Percentiles rank a stretch among this genome's conserved stretches.
Evolutionary conservation across 2,329 filamentous ascomycete species (phyloP).

Genomic region (Aspergillus pseudoterreus): DNA sequence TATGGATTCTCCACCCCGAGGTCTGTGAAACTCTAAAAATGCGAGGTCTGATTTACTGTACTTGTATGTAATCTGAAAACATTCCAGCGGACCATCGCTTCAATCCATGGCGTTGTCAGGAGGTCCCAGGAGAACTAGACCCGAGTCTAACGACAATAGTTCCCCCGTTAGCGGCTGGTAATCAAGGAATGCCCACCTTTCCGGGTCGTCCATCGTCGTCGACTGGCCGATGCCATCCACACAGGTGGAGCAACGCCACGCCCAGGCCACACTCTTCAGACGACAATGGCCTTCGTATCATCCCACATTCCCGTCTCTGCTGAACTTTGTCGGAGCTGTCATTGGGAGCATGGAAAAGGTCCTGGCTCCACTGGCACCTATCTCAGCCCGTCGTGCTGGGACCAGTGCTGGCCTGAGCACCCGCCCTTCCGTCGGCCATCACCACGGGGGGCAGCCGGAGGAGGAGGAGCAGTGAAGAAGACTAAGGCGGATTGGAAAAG

Average conservation of each 20-base stretch:
- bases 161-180: background rate
- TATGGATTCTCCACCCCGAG: no score
- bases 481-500: no score
- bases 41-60: no score
- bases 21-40: no score
- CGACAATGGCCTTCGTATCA: background rate
- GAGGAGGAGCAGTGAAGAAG: no score
- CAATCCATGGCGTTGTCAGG: background rate
- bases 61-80: no score
- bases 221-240: background rate
- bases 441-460: no score
- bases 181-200: background rate
- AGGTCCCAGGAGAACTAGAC: no score
- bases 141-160: background rate
- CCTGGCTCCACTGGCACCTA: background rate
- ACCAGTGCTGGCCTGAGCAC: background rate
- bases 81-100: background rate
- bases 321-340: background rate
- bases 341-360: background rate
- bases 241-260: background rate
- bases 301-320: background rate
- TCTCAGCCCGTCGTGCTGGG: background rate
- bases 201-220: background rate
- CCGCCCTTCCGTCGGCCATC: no score
- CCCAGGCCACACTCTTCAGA: background rate